Base-by-base conservation (phyloP, 2,329 filamentous ascomycete genomes). In the Colletotrichum phormii region DNA sequence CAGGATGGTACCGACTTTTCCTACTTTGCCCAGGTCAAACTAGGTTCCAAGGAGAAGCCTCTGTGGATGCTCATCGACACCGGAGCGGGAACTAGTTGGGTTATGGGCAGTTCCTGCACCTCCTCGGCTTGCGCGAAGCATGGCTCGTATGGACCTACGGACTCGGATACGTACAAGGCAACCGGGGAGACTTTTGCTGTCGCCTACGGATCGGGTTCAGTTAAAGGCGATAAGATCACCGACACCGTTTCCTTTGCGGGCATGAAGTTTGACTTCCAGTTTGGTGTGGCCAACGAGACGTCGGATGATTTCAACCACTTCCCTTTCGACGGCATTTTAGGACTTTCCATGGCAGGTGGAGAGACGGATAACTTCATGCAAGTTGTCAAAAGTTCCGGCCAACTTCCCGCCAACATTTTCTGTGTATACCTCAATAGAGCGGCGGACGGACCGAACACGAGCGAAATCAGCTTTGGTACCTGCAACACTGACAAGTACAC, bases 321-420 rank as follows among this genome's bases (percentile, higher is more conserved):
- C 77, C 93, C 94, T 1, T 95, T 97, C 81, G 95, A 98, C 80
- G 95, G 95, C 29, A 97, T 98, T 61, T 84, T 98, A 3, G 95
- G 95, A 4, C 84, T 97, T 29, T 93, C 93, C 18, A 91, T 92
- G 77, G 88, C 88, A 73, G 84, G 86, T 12, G 88, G 88, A 3
- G 85, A 84, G 46, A 88, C 88, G 5, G 89, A 93, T 24, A 94
- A 91, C 57, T 91, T 97, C 76, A 86, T 97, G 79, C 86, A 92
- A 51, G 84, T 87, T 2, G 82, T 97, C 57, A 84, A 86, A 18
- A 78, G 87, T 1, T 85, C 88, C n/a, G 86, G 88, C 26, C 77
- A 89, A 24, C 84, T 97, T 55, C 77, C 83, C 15, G 79, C 89
- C 5, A 95, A 94, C 78, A 81, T 96, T 24, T 92, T 96, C 77